These are phyloP conservation scores for Chondrus crispus DNA, from an alignment of 23 red algal genomes.

Conservation along the genomic window DNA sequence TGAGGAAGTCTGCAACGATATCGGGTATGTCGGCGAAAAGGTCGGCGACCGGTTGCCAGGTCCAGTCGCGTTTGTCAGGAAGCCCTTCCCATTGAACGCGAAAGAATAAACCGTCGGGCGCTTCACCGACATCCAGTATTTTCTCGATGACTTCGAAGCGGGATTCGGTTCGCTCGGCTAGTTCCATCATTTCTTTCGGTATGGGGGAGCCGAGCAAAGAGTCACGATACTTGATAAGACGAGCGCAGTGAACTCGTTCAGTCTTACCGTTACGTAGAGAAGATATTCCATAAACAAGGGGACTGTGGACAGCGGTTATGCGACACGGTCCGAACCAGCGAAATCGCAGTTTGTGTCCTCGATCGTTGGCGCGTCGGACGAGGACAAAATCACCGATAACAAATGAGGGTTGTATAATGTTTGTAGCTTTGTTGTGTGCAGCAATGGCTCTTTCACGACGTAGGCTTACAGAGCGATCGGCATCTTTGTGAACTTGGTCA, in stretches of 20 bases:
- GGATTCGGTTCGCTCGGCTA: not conserved
- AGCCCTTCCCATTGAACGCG: constrained; percentile 17
- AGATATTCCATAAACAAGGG: constrained; percentile 1
- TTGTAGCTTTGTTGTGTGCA: constrained; percentile 7
- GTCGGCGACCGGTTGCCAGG: not conserved
- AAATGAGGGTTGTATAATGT: not conserved
- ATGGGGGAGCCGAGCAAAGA: not conserved
- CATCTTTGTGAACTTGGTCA: constrained; percentile 18
- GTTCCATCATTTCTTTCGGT: not conserved
- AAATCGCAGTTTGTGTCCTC: constrained; percentile 25
- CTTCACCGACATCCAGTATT: constrained; percentile 7
- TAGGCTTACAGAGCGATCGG: not conserved
- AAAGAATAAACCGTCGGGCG: constrained; percentile 7
- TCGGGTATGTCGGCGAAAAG: not conserved
- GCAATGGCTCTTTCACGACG: not conserved
- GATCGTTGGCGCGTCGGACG: constrained; percentile 6
- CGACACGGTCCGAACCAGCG: constrained; percentile 15
- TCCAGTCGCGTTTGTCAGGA: constrained; percentile 21
- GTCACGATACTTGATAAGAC: constrained; percentile 18
- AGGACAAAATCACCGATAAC: not conserved
- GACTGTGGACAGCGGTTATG: constrained; percentile 14
- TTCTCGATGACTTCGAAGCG: constrained; percentile 3
- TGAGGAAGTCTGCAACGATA: not conserved
- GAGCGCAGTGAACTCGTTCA: constrained; percentile 24
- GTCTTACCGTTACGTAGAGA: not conserved